Conservation (phyloP, 1,139 yeast species). For the Candida sojae region DNA sequence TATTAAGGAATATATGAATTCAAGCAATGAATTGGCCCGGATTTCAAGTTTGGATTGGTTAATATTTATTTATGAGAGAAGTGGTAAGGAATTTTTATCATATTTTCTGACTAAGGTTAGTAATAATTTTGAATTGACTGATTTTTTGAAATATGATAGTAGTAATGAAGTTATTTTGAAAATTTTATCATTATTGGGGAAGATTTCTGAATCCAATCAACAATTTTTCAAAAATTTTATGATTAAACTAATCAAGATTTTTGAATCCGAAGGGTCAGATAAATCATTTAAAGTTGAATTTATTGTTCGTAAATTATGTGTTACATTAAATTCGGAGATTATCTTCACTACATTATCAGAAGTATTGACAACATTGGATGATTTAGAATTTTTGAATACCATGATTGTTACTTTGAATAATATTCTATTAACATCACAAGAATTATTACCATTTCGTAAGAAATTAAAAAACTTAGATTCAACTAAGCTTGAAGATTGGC, state of each 20-base stretch:
- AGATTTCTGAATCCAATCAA: constrained; percentile 79
- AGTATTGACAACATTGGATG: constrained; percentile 65
- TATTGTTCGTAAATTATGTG: constrained; percentile 81
- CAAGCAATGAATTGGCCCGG: constrained; percentile 71
- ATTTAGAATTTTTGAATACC: constrained; percentile 71
- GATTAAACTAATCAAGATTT: constrained; percentile 66
- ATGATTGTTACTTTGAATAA: constrained; percentile 88
- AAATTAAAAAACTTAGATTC: constrained; percentile 55
- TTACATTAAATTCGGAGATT: constrained; percentile 77
- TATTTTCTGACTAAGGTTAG: constrained; percentile 26
- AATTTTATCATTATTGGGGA: constrained; percentile 75
- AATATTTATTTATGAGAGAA: constrained; percentile 74
- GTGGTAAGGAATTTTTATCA: constrained; percentile 61
- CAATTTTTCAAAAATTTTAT: constrained; percentile 77
- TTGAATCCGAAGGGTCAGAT: constrained; percentile 48
- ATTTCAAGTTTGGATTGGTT: constrained; percentile 92
- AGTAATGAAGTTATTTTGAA: constrained; percentile 82
- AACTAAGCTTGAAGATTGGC: constrained; percentile 61
- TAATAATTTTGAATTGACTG: constrained; percentile 66
- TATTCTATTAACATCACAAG: constrained; percentile 87
- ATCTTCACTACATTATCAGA: constrained; percentile 81
- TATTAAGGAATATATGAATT: constrained; percentile 37
- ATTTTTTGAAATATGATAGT: constrained; percentile 81
- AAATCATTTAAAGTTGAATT: constrained; percentile 68
- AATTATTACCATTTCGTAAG: constrained; percentile 67